Evolutionary conservation across 2,329 filamentous ascomycete species (phyloP).

Genomic region (Sarocladium strictum): DNA sequence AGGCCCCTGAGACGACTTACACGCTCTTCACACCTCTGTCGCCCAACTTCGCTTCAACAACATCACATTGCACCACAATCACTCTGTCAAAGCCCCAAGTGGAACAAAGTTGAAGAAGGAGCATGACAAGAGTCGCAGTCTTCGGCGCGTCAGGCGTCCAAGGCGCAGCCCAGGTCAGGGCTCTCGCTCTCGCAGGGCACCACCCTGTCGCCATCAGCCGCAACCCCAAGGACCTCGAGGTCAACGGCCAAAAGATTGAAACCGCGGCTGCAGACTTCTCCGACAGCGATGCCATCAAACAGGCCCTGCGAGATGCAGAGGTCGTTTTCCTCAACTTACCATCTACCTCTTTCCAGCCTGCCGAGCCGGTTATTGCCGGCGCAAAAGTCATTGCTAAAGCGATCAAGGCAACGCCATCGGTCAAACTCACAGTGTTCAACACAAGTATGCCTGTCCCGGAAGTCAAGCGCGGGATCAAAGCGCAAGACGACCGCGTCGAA

Average conservation of each 20-base stretch:
- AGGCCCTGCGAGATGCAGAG: constrained; percentile 14
- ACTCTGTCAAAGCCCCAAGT: no score
- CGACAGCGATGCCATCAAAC: constrained; percentile 11
- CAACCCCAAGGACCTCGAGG: constrained; percentile 14
- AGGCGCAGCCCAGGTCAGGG: constrained; percentile 19
- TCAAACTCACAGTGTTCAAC: constrained; percentile 10
- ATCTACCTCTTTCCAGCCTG: constrained; percentile 20
- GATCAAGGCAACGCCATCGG: constrained; percentile 14
- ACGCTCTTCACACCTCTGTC: no score
- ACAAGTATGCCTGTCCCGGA: constrained; percentile 21
- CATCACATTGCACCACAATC: no score
- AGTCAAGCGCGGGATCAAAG: constrained; percentile 14
- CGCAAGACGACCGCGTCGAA: constrained; percentile 23
- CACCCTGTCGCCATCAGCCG: constrained; percentile 21
- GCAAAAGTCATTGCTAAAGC: constrained; percentile 50
- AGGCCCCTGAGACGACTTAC: no score
- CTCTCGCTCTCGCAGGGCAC: constrained; percentile 17
- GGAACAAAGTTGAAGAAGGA: no score
- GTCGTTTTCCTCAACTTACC: constrained; percentile 21
- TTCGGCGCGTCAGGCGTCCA: constrained; percentile 23
- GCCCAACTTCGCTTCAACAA: no score
- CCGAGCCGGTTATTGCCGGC: constrained; percentile 43
- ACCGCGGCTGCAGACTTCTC: constrained; percentile 18
- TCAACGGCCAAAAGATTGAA: constrained; percentile 15
- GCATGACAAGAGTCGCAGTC: constrained; percentile 21